Base-by-base conservation (phyloP, 2,329 filamentous ascomycete species). In the Dactylellina drechsleri region DNA sequence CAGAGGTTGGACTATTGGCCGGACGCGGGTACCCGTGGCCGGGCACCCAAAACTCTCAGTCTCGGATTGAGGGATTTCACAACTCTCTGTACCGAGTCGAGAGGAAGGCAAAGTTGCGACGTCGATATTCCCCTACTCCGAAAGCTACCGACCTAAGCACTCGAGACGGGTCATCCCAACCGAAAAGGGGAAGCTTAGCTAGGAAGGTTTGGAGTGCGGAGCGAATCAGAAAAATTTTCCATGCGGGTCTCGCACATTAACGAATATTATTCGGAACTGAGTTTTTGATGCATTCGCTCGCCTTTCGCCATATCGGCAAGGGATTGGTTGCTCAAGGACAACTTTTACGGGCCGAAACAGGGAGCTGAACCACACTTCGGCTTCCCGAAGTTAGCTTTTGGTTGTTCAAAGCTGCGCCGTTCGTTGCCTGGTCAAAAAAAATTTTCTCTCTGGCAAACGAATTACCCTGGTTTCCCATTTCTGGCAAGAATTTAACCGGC, bases 261-360 rank as follows among this genome's bases (percentile, higher is more conserved):
- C 70, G 70, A 74, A 74, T 60, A 74, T 74, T 57, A 54, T 66
- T 74, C 70, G 70, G 70, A 74, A 74, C 57, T 26, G 43, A 47
- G 62, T 43, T 23, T 66, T 61, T 45, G n/a, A 18, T 52, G 47
- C 47, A 23, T 62, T 52, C 47, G 18, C 53, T 43, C 61, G 45
- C 7, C 54, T 47, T 47, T 58, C 41, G 15, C 45, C 41, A 49
- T 59, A 73, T 73, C 62, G 70, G 70, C 70, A 74, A 67, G 56
- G 62, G 50, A 66, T 56, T 60, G 62, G 54, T 59, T 61, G 58
- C 40, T 53, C 57, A 54, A 23, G 6, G 31, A 40, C 43, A 58
- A 16, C 28, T 36, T 31, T n/a, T 28, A 66, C 70, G 70, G 70
- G 62, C 70, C 70, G 70, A 74, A 74, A 62, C 41, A 74, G 56